Evolutionary conservation across 129 eudicot genomes (phyloP), one percentile per base, ranked within the genome.

Genomic region (Ambrosia trifida): DNA sequence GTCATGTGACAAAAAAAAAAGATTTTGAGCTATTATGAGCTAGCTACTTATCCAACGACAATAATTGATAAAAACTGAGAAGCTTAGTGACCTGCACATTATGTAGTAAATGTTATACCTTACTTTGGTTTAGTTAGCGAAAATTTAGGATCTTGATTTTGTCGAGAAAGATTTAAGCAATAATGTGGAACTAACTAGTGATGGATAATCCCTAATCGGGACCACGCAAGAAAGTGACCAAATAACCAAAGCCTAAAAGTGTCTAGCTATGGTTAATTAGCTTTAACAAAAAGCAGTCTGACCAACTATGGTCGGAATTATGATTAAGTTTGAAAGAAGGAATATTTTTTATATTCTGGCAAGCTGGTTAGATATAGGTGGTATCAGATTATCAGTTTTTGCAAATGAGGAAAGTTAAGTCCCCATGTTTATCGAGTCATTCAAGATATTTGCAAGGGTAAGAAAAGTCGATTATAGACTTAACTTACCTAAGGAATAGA

Each of bases 81-180:
- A 4, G 43, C 43, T 49, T 65, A 35, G 6, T 64, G 20, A 54
- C 11, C 2, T 16, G 56, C 2, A 11, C 16, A 33, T 50, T 13
- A 30, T 68, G 47, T 44, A 49, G 10, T 2, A 32, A 3, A 24
- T 38, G 2, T 8, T 40, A 36, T 70, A 54, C 17, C 1, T 57
- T 56, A 43, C 44, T 40, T 20, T 56, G 44, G 36, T 52, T 19
- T 49, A 1, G 24, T 11, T 24, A 20, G 31, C 4, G 47, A 68
- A 31, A 30, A n/a, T 67, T 24, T 67, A 36, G 54, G 18, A 46
- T 46, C 58, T 28, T 64, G 58, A 67, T 67, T 53, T 67, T 64
- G 69, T 32, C 0, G 17, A 50, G 56, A 50, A 50, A 43, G 56
- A n/a, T 50, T 50, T 50, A 20, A 50, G 18, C 4, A 5, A 50